phyloP scores from a whole-genome alignment of 1,284 basidiomycete genomes.

The Phellopilus nigrolimitatus region DNA sequence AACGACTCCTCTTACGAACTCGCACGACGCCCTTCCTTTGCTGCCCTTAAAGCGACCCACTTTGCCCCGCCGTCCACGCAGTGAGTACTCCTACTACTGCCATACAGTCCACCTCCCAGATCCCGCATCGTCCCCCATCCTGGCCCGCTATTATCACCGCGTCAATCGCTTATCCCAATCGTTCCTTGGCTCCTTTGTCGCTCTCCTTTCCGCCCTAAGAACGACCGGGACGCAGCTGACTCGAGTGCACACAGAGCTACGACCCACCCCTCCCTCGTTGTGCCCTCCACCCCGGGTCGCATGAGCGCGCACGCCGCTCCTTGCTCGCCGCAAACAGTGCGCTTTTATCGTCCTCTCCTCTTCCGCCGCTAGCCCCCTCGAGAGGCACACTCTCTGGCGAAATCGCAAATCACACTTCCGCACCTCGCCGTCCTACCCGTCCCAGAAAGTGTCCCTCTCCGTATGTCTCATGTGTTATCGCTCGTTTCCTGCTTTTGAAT shows the following conservation, averaged over 20 bases:
- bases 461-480: slow-evolving; percentile 4
- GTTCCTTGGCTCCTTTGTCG: slow-evolving; percentile 2
- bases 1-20: slow-evolving; percentile 18
- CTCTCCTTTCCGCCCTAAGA: no score
- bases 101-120: not conserved
- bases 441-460: not conserved
- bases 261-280: slow-evolving; percentile 3
- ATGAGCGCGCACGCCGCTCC: slow-evolving; percentile 13
- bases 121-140: slow-evolving; percentile 7
- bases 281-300: slow-evolving; percentile 11
- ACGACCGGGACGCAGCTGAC: not conserved
- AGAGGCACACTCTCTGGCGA: slow-evolving; percentile 3
- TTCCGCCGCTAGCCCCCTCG: slow-evolving; percentile 4
- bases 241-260: not conserved
- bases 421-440: not conserved
- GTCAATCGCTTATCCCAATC: slow-evolving; percentile 7
- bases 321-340: slow-evolving; percentile 10
- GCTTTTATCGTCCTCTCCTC: slow-evolving; percentile 7
- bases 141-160: not conserved
- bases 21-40: slow-evolving; percentile 10
- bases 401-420: not conserved
- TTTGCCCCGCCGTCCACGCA: slow-evolving; percentile 10
- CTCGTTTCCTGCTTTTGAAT: not conserved
- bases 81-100: slow-evolving; percentile 2
- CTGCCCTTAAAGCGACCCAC: slow-evolving; percentile 6